Evolutionary conservation across 768 basidiomycete genomes (phyloP), one percentile per base, ranked within the genome.

Genomic region (Harrya chromipes): DNA sequence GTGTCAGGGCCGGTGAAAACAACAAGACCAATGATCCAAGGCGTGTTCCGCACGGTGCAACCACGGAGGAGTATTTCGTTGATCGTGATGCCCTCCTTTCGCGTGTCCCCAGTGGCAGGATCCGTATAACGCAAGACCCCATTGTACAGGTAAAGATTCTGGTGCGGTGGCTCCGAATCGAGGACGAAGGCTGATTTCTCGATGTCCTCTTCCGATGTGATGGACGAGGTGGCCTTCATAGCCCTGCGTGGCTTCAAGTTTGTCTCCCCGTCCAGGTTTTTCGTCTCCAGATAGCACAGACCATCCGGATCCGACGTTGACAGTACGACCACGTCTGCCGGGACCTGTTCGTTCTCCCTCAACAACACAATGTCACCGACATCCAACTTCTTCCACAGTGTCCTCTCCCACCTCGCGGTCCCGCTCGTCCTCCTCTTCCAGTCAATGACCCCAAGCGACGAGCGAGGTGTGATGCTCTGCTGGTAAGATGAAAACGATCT

Each of bases 331-430:
- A 98, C 87, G 62, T 99, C 95, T 8, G 95, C 95, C 0, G 95
- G 95, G 12, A 98, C 87, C 70, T 97, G 95, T 43, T 97, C 95
- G 68, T 97, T 89, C 56, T 97, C 93, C 50, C 87, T 75, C 29
- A 98, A 74, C 8, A 97, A 72, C 26, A 98, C 90, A 19, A 97
- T 70, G 63, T 98, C 95, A n/a, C 95, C 95, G 11, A 97, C 94
- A 64, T 97, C 94, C 38, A 98, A 77, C 75, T 98, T 97, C 77
- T 98, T 97, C 95, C 95, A 98, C 2, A 98, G 72, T 13, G 95
- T 98, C 47, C 95, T 76, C 63, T 97, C 94, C 95, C 95, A 98
- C 23, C 78, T 76, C 2, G 91, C 85, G 4, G 84, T 80, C 0
- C 92, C 92, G 4, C 74, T 74, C 3, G 79, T 70, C 33, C 80